Conservation (phyloP, 2,329 filamentous ascomycete species). For the Pestalotiopsis sp. region DNA sequence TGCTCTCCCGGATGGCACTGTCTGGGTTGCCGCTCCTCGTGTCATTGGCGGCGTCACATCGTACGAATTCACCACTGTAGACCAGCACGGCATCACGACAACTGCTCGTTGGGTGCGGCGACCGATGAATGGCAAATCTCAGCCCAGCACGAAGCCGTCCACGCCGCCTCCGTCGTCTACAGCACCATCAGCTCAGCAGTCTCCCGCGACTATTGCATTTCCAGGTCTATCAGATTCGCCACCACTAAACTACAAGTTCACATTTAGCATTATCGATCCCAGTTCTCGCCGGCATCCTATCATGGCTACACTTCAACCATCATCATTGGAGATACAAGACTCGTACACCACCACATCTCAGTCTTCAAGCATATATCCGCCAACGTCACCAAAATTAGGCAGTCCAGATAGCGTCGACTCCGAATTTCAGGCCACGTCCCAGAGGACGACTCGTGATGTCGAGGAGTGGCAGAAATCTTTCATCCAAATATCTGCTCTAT, state of each 20-base stretch:
- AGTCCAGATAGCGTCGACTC: conserved; percentile 18
- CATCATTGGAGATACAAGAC: conserved; percentile 70
- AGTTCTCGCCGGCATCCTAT: conserved; percentile 72
- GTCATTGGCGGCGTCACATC: conserved; percentile 48
- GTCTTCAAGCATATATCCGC: conserved; percentile 51
- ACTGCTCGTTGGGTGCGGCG: conserved; percentile 73
- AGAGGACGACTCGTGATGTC: conserved; percentile 39
- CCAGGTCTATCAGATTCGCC: conserved; percentile 23
- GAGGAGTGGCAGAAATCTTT: conserved; percentile 48
- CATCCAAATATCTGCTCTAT: conserved; percentile 55
- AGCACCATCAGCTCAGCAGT: not conserved
- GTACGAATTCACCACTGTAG: conserved; percentile 67
- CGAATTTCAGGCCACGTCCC: conserved; percentile 19
- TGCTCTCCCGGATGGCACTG: conserved; percentile 64
- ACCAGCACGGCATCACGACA: conserved; percentile 58
- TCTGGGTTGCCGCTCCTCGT: conserved; percentile 58
- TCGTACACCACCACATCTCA: conserved; percentile 62
- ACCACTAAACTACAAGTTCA: conserved; percentile 60
- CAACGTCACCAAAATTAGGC: conserved; percentile 38
- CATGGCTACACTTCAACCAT: conserved; percentile 67
- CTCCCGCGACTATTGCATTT: conserved; percentile 14
- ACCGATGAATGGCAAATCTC: conserved; percentile 30
- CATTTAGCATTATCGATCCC: conserved; percentile 76
- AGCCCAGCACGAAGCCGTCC: conserved; percentile 24
- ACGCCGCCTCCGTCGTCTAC: conserved; percentile 10